These are phyloP conservation scores for Suillus fuscotomentosus DNA, from an alignment of 768 basidiomycete species.

Conservation along the genomic window DNA sequence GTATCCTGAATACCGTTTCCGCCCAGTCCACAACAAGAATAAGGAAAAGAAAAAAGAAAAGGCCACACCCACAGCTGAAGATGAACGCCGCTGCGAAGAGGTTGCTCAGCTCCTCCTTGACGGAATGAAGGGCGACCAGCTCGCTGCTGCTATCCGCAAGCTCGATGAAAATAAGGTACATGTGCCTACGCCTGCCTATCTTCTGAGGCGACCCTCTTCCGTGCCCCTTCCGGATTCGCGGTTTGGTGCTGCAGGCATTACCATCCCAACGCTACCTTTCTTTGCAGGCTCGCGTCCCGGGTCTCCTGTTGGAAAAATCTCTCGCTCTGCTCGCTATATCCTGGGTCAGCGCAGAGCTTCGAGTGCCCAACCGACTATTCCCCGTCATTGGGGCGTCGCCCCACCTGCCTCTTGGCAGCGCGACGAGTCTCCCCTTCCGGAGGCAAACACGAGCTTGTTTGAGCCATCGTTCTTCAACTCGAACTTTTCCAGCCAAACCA, in stretches of 20 bases:
- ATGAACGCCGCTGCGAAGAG: conserved; percentile 41
- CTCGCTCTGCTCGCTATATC: conserved; percentile 39
- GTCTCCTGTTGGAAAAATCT: conserved; percentile 46
- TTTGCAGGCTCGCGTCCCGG: conserved; percentile 37
- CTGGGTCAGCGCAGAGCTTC: conserved; percentile 51
- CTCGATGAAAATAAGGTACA: conserved; percentile 38
- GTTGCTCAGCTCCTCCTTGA: conserved; percentile 63
- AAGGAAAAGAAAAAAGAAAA: conserved; percentile 42
- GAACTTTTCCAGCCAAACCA: conserved; percentile 24
- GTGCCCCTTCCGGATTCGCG: conserved; percentile 54
- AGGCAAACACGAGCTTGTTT: conserved; percentile 47
- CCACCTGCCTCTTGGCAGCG: conserved; percentile 32
- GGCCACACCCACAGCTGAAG: conserved; percentile 15
- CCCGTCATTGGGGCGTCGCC: conserved; percentile 24
- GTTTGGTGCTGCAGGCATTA: conserved; percentile 32
- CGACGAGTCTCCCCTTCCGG: conserved; percentile 49
- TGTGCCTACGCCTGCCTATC: conserved; percentile 25
- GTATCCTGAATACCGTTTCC: conserved; percentile 64
- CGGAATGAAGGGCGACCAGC: conserved; percentile 69
- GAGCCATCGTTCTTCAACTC: conserved; percentile 38
- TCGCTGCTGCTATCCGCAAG: conserved; percentile 57
- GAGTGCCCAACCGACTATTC: conserved; percentile 40
- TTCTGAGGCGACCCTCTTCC: conserved; percentile 57
- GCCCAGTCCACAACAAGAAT: conserved; percentile 44
- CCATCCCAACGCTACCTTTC: conserved; percentile 43